A percentile compares a stretch with the other conserved stretches of the same genome.
Conservation (phyloP, 768 basidiomycete genomes). For the Mycena capillaripes region DNA sequence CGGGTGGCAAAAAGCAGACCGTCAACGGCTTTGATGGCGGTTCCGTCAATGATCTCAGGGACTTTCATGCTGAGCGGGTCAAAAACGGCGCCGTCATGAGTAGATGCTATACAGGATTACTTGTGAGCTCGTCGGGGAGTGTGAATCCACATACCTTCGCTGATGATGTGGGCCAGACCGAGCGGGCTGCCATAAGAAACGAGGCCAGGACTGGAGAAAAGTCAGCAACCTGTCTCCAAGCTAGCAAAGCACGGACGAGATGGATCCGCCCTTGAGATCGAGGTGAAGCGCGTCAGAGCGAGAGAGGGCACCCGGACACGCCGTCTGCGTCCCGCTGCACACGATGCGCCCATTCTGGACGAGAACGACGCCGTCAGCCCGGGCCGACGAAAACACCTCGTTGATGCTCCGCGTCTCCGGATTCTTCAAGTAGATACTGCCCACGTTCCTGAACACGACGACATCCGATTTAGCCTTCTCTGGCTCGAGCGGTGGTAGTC, state of each 20-base stretch:
- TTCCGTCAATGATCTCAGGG: slow-evolving; percentile 52
- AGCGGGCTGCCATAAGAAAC: slow-evolving; percentile 32
- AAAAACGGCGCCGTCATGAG: slow-evolving; percentile 73
- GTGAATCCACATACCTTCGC: slow-evolving; percentile 69
- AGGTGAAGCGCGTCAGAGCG: slow-evolving; percentile 13
- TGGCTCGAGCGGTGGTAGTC: slow-evolving; percentile 69
- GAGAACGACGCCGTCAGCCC: slow-evolving; percentile 18
- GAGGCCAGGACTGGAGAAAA: slow-evolving; percentile 19
- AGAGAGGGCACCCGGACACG: slow-evolving; percentile 4
- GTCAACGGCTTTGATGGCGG: slow-evolving; percentile 73
- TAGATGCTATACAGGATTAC: slow-evolving; percentile 65
- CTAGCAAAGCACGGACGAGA: slow-evolving; percentile 9
- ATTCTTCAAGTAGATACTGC: slow-evolving; percentile 28
- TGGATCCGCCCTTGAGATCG: slow-evolving; percentile 33
- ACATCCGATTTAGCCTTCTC: slow-evolving; percentile 1
- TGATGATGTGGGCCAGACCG: slow-evolving; percentile 47
- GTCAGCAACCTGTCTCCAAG: not conserved
- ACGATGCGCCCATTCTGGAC: slow-evolving; percentile 21
- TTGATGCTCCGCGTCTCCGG: not conserved
- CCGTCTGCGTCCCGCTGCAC: slow-evolving; percentile 11
- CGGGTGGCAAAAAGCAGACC: slow-evolving; percentile 63
- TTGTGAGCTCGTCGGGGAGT: slow-evolving; percentile 66
- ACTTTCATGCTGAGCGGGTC: slow-evolving; percentile 58
- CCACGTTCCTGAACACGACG: slow-evolving; percentile 32
- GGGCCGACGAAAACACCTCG: slow-evolving; percentile 25